Evolutionary conservation across 768 basidiomycete genomes (phyloP).

Genomic region (Podaxis mareebaensis): DNA sequence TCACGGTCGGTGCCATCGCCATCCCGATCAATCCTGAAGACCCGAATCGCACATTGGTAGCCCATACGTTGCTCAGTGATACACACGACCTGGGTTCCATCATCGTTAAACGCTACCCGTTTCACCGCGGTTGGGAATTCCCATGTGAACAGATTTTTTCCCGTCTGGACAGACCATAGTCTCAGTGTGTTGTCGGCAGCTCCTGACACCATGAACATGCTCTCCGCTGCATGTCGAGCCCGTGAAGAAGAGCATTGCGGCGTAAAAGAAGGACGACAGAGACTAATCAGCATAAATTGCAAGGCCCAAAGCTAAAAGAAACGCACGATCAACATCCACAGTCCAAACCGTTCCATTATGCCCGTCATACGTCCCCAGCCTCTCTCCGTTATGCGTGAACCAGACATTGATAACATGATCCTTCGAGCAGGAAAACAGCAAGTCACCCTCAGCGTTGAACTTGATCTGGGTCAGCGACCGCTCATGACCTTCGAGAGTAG

Average conservation of each 20-base stretch:
- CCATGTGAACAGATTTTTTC: constrained; percentile 94
- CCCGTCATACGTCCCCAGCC: constrained; percentile 94
- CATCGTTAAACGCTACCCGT: constrained; percentile 88
- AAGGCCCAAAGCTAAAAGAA: constrained; percentile 9
- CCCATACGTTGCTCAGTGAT: constrained; percentile 99
- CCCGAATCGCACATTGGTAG: constrained; percentile 83
- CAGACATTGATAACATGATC: constrained; percentile 95
- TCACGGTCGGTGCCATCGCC: constrained; percentile 80
- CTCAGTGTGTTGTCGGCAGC: constrained; percentile 93
- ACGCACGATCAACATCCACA: constrained; percentile 91
- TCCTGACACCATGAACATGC: constrained; percentile 85
- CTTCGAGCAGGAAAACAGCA: constrained; percentile 95
- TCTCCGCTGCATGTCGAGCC: constrained; percentile 54
- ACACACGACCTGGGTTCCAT: constrained; percentile 81
- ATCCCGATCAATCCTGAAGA: constrained; percentile 84
- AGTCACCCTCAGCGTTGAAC: constrained; percentile 95
- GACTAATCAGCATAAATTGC: background rate
- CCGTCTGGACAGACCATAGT: constrained; percentile 86
- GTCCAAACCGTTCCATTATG: constrained; percentile 98
- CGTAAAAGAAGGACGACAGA: constrained; percentile 2
- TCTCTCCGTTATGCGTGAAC: constrained; percentile 97
- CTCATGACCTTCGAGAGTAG: constrained; percentile 74
- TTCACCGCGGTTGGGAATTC: constrained; percentile 99
- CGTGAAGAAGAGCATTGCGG: background rate
- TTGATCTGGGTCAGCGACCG: constrained; percentile 97